phyloP scores from a whole-genome alignment of 306 rosid genomes.

The Mimosa bimucronata region DNA sequence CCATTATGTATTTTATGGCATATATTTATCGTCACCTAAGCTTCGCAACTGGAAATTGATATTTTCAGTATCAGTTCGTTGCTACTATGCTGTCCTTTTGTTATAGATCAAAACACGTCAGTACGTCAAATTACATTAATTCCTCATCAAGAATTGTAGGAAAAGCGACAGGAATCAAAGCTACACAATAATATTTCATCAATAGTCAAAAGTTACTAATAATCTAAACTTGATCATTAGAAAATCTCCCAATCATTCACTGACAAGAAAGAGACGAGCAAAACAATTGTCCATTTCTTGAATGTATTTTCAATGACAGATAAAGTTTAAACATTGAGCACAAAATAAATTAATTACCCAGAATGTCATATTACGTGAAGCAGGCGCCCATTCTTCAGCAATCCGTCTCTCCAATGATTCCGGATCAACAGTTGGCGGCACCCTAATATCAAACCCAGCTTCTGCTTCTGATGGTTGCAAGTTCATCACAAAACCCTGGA shows the following conservation, averaged over 20 bases:
- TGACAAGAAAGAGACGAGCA: constrained; percentile 12
- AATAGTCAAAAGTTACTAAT: background rate
- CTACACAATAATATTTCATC: background rate
- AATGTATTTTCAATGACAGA: constrained; percentile 1
- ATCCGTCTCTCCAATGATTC: constrained; percentile 62
- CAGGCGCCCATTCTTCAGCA: constrained; percentile 81
- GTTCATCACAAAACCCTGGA: constrained; percentile 97
- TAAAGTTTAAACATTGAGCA: constrained; percentile 24
- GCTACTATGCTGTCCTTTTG: background rate
- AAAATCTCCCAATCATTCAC: constrained; percentile 2
- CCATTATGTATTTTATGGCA: constrained; percentile 5
- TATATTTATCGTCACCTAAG: background rate
- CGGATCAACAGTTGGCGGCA: constrained; percentile 77
- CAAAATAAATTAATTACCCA: constrained; percentile 46
- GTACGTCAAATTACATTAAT: constrained; percentile 16
- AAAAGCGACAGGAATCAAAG: constrained; percentile 18
- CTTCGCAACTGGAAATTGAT: constrained; percentile 5
- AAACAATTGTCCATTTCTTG: constrained; percentile 10
- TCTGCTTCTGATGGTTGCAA: constrained; percentile 98
- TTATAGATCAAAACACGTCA: constrained; percentile 2
- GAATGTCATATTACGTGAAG: constrained; percentile 83
- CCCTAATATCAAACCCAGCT: constrained; percentile 91
- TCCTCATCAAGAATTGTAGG: constrained; percentile 1
- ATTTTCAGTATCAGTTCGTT: constrained; percentile 12
- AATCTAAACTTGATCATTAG: background rate